Conservation (phyloP, 2,329 filamentous ascomycete species). For the Fusarium penzigii region DNA sequence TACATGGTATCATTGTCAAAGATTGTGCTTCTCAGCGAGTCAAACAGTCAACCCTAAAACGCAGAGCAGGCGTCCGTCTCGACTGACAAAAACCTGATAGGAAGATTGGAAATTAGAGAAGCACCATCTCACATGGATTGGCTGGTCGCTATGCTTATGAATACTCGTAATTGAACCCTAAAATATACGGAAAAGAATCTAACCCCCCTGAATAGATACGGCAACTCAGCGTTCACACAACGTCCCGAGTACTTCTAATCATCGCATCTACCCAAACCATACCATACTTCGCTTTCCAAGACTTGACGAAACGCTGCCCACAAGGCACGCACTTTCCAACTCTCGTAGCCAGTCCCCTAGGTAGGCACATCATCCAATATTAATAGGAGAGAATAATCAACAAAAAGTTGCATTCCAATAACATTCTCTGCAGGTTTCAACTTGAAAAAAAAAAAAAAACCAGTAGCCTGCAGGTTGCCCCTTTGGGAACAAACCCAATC, state of each 20-base stretch:
- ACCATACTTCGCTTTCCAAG: constrained; percentile 2
- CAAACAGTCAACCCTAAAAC: too few relatives aligned
- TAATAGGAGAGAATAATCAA: constrained; percentile 9
- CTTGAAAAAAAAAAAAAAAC: background rate
- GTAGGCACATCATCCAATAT: background rate
- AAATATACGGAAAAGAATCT: constrained; percentile 20
- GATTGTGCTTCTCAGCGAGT: too few relatives aligned
- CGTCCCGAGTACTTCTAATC: background rate
- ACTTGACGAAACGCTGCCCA: constrained; percentile 7
- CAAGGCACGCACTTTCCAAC: constrained; percentile 9
- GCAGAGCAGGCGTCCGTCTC: too few relatives aligned
- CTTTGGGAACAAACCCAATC: constrained; percentile 15
- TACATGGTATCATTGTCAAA: too few relatives aligned
- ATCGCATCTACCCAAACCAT: constrained; percentile 8
- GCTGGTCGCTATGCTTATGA: constrained; percentile 1
- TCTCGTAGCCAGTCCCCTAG: constrained; percentile 1
- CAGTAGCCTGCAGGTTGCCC: constrained; percentile 18
- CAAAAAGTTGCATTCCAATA: constrained; percentile 14
- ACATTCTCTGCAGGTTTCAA: constrained; percentile 4
- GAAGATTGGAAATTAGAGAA: too few relatives aligned
- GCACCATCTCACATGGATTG: too few relatives aligned
- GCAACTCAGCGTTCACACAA: constrained; percentile 6
- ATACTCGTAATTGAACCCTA: constrained; percentile 19
- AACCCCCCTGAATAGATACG: constrained; percentile 8
- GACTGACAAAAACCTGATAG: too few relatives aligned